Percentiles rank a stretch among this genome's conserved stretches.
These are phyloP conservation scores for Coemansia sp. DNA, from an alignment of 192 early-diverging fungal species.

Conservation along the genomic window DNA sequence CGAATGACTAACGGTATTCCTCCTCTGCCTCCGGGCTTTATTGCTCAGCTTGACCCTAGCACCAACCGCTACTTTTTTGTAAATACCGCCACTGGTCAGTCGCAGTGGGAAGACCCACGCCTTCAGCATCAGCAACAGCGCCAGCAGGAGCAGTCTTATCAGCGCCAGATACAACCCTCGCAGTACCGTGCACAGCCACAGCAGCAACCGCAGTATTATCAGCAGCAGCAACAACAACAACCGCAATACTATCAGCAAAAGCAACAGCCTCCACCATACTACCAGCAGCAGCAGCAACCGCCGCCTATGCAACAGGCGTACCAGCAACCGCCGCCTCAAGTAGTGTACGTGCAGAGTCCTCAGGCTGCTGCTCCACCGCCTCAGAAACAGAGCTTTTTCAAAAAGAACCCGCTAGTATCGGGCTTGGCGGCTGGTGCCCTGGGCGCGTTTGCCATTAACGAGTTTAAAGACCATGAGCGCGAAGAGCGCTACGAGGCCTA, in stretches of 20 bases:
- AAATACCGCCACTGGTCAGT: conserved; percentile 26
- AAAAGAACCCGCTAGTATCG: conserved; percentile 30
- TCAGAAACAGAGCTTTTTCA: conserved; percentile 35
- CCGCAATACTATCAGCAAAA: conserved; percentile 13
- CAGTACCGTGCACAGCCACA: background rate
- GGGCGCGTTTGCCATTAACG: conserved; percentile 29
- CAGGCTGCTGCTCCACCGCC: background rate
- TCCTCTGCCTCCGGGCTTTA: conserved; percentile 40
- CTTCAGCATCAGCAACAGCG: conserved; percentile 9
- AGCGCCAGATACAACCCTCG: conserved; percentile 12
- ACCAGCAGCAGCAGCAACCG: conserved; percentile 19
- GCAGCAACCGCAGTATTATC: background rate
- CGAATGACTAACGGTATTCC: background rate
- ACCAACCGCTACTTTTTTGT: conserved; percentile 32
- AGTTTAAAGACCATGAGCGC: conserved; percentile 41
- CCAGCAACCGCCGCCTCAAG: conserved; percentile 16
- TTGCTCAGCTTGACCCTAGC: conserved; percentile 20
- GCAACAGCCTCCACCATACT: background rate
- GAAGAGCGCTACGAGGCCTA: conserved; percentile 41
- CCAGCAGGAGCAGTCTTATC: conserved; percentile 17
- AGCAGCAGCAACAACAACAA: background rate
- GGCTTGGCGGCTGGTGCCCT: conserved; percentile 39
- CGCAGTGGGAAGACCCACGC: conserved; percentile 38
- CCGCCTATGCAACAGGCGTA: conserved; percentile 14
- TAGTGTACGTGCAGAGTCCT: conserved; percentile 6